Evolutionary conservation across 1,284 basidiomycete species (phyloP), one percentile per base, ranked within the genome.

Genomic region (Ganoderma resinaceum): DNA sequence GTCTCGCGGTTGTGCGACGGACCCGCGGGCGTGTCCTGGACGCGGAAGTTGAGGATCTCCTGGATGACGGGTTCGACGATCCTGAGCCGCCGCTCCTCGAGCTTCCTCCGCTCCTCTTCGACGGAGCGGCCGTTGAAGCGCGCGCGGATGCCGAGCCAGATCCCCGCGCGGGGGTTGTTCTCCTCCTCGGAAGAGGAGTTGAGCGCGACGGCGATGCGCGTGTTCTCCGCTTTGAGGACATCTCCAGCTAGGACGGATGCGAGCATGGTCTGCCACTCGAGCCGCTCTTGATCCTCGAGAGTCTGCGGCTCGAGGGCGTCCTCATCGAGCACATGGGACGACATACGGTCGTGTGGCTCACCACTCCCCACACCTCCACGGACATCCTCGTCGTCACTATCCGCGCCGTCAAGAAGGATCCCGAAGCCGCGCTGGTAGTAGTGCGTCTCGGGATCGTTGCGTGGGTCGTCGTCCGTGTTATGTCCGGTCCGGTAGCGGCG

Each of bases 251-350:
- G 85, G 29, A 98, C 96, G 46, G 95, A 97, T 11, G 94, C 90
- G 49, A 98, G 87, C 91, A 98, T 94, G 46, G 92, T 93, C 80
- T 97, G 95, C 96, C 96, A 98, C 80, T 97, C 96, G 59, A 97
- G 82, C 35, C 96, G 87, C 74, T 96, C 94, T 70, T 88, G 86
- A 74, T 95, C 92, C 75, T 93, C 91, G 57, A 87, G 80, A 9
- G 88, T 90, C 52, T 86, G 84, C 43, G 91, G 89, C 70, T 89
- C 85, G 65, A 86, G 83, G 40, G 86, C 82, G 70, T 91, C 89
- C 11, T 85, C 81, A 73, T 93, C 90, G 52, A 89, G 82, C 70
- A 86, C 80, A 42, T 87, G 80, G n/a, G 83, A 81, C 20, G 85
- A 84, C 66, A 86, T 79, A 18, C 84, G 83, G 71, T 91, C 89